These are phyloP conservation scores for Mallotus nudiflorus DNA, from an alignment of 345 rosid species.

Conservation along the genomic window DNA sequence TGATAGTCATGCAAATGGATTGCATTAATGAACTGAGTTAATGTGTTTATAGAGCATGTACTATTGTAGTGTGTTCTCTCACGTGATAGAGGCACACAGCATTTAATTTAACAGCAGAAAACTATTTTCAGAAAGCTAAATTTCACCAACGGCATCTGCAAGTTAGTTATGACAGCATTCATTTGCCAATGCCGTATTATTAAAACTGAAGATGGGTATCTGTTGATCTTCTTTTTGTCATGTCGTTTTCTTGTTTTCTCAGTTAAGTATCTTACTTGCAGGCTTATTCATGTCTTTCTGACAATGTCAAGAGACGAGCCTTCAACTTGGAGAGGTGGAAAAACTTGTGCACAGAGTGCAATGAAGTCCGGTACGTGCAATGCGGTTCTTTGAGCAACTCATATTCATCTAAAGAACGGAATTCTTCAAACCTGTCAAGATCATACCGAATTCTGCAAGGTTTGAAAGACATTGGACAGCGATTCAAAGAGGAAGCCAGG, in stretches of 20 bases:
- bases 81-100: constrained; percentile 16
- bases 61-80: constrained; percentile 14
- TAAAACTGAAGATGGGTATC: background rate
- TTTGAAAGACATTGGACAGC: constrained; percentile 50
- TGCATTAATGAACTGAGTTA: background rate
- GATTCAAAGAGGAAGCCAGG: constrained; percentile 74
- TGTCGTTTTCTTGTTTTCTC: background rate
- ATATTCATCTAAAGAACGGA: constrained; percentile 12
- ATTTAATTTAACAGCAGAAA: constrained; percentile 28
- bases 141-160: constrained; percentile 22
- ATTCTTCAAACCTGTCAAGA: constrained; percentile 29
- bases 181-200: background rate
- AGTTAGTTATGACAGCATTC: constrained; percentile 25
- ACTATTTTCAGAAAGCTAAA: constrained; percentile 11
- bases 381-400: constrained; percentile 25
- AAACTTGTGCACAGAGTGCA: constrained; percentile 59
- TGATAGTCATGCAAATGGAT: background rate
- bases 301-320: constrained; percentile 52
- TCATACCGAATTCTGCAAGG: constrained; percentile 21
- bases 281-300: constrained; percentile 76
- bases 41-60: constrained; percentile 2
- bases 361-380: constrained; percentile 42
- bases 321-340: constrained; percentile 60
- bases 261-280: constrained; percentile 25
- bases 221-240: background rate